phyloP scores from a whole-genome alignment of 1,284 basidiomycete species.

The Leccinum angustisporum region DNA sequence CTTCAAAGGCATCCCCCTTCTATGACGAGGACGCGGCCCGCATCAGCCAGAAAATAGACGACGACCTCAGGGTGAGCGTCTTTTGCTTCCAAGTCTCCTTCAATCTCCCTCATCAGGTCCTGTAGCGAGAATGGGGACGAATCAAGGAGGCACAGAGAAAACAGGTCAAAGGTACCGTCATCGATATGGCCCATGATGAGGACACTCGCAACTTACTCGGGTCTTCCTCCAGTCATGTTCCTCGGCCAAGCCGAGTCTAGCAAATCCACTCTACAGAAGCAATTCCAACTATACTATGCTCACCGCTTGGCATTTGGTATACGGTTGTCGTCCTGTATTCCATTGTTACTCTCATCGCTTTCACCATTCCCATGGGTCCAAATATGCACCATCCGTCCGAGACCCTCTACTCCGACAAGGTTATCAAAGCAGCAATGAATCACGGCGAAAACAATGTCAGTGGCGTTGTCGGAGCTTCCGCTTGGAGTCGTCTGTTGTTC shows the following conservation, averaged over 20 bases:
- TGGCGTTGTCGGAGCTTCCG: slow-evolving; percentile 48
- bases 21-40: slow-evolving; percentile 51
- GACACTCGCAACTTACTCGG: slow-evolving; percentile 8
- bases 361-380: slow-evolving; percentile 71
- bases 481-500: slow-evolving; percentile 50
- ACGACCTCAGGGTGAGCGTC: slow-evolving; percentile 59
- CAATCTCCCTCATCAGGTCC: not conserved
- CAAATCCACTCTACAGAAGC: slow-evolving; percentile 77
- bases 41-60: slow-evolving; percentile 67
- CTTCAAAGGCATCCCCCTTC: slow-evolving; percentile 33
- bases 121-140: slow-evolving; percentile 55
- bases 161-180: slow-evolving; percentile 65
- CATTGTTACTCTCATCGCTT: slow-evolving; percentile 40
- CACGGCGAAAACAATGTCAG: slow-evolving; percentile 64
- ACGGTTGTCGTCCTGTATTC: slow-evolving; percentile 33
- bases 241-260: slow-evolving; percentile 80
- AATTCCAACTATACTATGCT: slow-evolving; percentile 61
- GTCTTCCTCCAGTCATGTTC: slow-evolving; percentile 50
- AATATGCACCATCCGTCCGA: slow-evolving; percentile 68
- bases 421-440: slow-evolving; percentile 54
- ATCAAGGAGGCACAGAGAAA: slow-evolving; percentile 48
- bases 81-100: not conserved
- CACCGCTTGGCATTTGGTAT: slow-evolving; percentile 18
- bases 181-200: not conserved
- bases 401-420: slow-evolving; percentile 74